These are phyloP conservation scores for Kernera saxatilis DNA, from an alignment of 345 rosid species.

Conservation along the genomic window DNA sequence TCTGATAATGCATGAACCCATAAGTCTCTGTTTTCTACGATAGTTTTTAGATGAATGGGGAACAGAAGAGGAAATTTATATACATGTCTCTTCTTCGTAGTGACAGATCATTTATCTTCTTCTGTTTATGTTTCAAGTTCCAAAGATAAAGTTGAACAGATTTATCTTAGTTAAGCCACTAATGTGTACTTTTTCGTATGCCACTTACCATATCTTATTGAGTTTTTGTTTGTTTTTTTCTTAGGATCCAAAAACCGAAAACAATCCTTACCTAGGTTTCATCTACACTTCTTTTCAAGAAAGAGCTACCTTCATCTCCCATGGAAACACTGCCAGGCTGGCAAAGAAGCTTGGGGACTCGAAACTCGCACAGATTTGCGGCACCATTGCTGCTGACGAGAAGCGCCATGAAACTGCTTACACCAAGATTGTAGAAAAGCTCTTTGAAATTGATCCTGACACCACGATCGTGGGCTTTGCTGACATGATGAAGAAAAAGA, in stretches of 20 bases:
- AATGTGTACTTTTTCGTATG: neutral
- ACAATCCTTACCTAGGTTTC: slow-evolving; percentile 50
- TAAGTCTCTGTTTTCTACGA: neutral
- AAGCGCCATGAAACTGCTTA: slow-evolving; percentile 54
- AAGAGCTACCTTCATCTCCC: slow-evolving; percentile 58
- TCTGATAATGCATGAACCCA: too few species aligned
- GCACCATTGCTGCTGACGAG: slow-evolving; percentile 57
- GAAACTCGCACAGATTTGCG: slow-evolving; percentile 47
- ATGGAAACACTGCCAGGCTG: slow-evolving; percentile 43
- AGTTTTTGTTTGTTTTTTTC: neutral
- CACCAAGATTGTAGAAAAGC: slow-evolving; percentile 48
- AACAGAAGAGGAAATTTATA: too few species aligned
- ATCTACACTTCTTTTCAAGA: slow-evolving; percentile 63
- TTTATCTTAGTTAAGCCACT: neutral
- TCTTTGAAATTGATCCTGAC: slow-evolving; percentile 48
- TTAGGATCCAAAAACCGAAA: slow-evolving; percentile 53
- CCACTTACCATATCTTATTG: neutral
- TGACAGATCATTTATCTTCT: neutral
- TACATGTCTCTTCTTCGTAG: neutral
- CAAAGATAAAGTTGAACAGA: neutral
- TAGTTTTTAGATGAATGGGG: too few species aligned
- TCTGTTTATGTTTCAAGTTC: neutral
- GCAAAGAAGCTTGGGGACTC: slow-evolving; percentile 41
- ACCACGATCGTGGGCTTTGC: slow-evolving; percentile 40
- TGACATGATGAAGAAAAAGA: slow-evolving; percentile 56